Base-by-base conservation (phyloP, 345 rosid genomes). In the Passiflora organensis region DNA sequence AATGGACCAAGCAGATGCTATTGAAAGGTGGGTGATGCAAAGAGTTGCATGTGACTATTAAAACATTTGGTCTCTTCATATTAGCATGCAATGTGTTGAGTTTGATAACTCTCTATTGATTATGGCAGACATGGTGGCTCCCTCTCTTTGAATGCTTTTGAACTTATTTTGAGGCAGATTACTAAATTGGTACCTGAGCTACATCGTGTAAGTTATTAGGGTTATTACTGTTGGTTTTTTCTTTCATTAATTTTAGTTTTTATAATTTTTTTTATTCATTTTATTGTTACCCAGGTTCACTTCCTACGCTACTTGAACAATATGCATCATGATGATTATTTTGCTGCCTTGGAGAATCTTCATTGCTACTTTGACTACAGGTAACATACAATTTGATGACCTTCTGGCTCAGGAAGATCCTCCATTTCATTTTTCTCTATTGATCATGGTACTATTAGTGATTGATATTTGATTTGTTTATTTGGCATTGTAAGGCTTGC, bases 331-430 rank as follows among this genome's bases (percentile, higher is more conserved):
- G 85, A 89, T 48, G 99, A 93, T 68, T 89, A 86, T 76, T 76
- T 90, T 76, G 71, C 87, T 74, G 94, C 99, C 67, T 55, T 89
- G 80, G 97, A 93, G 71, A 84, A 78, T 67, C 94, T 93, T 64
- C 94, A 80, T 63, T 79, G 87, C 63, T 89, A 86, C 69, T 93
- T 93, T 61, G 99, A 93, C 71, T 89, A 82, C 73, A 93, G 99
- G 99, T 93, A 67, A 81, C 23, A 11, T 16, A 55, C 39, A 39
- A 32, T 15, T 41, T 41, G n/a, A 28, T 28, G 34, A 28, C 3
- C 8, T 28, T 8, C 34, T 28, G 34, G 34, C 34, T 28, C 34
- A 28, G 34, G 5, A 28, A 28, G 34, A 3, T 28, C 34, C 8
- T 28, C 34, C 8, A 2, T 28, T 28, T 28, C 34, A 28, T 28